Base-by-base conservation (phyloP, 129 eudicot species). In the Artemisia tridentata region DNA sequence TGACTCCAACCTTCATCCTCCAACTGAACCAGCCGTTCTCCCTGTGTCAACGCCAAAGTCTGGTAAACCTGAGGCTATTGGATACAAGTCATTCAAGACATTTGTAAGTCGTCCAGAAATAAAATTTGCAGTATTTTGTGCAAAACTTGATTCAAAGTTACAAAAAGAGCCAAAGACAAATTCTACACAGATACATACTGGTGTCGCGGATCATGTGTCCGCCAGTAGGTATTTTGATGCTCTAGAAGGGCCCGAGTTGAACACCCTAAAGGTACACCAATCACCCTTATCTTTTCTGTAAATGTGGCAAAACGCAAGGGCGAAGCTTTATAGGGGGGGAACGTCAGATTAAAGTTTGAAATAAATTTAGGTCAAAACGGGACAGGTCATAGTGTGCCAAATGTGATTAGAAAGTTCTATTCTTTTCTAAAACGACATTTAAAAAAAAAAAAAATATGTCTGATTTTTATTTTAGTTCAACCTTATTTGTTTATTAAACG, bases 161-260 rank as follows among this genome's bases (percentile, higher is more conserved):
- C 31, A 63, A 16, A 63, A 63, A 31, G 25, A 63, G 49, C 46
- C 17, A 84, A 70, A 79, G 87, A 23, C 86, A 85, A 29, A 13
- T 61, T 21, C 63, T 11, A 79, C 20, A 63, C 84, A 23, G 73
- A 65, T 17, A 46, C 83, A 25, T 78, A 5, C 19, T 3, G 11
- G 27, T 16, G 49, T 63, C 3, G 49, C 10, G 23, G 68, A 63
- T 27, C 51, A 63, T 63, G 86, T 27, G 90, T 80, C 86, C 20
- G 96, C 65, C 3, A 81, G 80, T 48, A 81, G 96, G 17, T 85
- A 85, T 75, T 88, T 85, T 59, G 96, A 80, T 75, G 96, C 96
- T 38, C 61, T 57, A 57, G 31, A 57, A 57, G 63, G 63, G 5
- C 63, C 63, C 15, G 63, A 57, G 63, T 57, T 88, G 78, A 86